phyloP scores from a whole-genome alignment of 192 early-diverging fungal species.

The Entophlyctis luteolus region DNA sequence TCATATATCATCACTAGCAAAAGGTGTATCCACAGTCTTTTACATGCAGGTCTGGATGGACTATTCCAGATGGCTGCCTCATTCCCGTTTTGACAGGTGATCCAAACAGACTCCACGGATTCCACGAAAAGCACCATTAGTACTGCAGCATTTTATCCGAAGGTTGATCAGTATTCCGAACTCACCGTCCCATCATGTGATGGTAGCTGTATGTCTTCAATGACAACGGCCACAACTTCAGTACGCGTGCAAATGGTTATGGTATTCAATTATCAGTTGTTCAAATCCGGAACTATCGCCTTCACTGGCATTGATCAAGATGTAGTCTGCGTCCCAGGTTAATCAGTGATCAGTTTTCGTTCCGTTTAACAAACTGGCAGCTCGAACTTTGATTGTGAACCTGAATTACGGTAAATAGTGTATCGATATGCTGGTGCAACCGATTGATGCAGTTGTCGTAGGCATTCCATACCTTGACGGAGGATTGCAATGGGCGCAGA shows the following conservation, averaged over 20 bases:
- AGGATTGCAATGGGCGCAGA: constrained; percentile 36
- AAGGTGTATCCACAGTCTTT: not conserved
- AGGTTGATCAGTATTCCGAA: constrained; percentile 43
- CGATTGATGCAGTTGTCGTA: not conserved
- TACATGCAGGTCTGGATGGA: constrained; percentile 9
- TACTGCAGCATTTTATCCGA: constrained; percentile 42
- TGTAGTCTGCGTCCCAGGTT: constrained; percentile 32
- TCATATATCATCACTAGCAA: not conserved
- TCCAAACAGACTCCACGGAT: not conserved
- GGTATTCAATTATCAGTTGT: constrained; percentile 25
- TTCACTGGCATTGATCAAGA: constrained; percentile 20
- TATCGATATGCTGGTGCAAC: not conserved
- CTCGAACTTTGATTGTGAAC: constrained; percentile 34
- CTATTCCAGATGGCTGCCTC: too few relatives aligned
- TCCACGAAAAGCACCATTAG: constrained; percentile 3
- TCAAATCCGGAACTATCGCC: not conserved
- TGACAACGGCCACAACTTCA: not conserved
- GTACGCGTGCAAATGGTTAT: constrained; percentile 27
- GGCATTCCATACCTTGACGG: constrained; percentile 13
- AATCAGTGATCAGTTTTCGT: not conserved
- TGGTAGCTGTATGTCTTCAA: not conserved
- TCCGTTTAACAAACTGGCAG: not conserved
- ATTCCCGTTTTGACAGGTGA: not conserved
- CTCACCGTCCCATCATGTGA: constrained; percentile 7
- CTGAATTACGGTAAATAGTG: constrained; percentile 35